Base-by-base conservation (phyloP, 2,329 filamentous ascomycete species). In the Aspergillus fijiensis region DNA sequence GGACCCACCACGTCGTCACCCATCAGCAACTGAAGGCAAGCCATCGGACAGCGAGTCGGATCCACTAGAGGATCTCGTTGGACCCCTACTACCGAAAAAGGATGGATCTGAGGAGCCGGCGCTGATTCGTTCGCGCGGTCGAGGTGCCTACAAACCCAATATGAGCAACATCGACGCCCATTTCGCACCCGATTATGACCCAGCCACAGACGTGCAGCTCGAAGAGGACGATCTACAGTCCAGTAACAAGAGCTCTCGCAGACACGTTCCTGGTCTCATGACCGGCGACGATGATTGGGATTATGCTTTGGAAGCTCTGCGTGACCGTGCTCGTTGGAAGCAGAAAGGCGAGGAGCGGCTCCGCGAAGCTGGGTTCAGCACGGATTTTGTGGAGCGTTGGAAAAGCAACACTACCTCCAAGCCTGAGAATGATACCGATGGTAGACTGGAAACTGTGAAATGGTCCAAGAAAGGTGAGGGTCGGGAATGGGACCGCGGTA, bases 271-370 rank as follows among this genome's bases (percentile, higher is more conserved):
- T 1, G 75, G 76, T 14, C 69, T 78, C 51, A 82, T 83, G 62
- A 76, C 78, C 1, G 79, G 77, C 2, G 82, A 81, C 29, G 87
- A 88, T 62, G 86, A 91, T 61, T 96, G 92, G 92, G 89, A 91
- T 49, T 85, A 91, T 67, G 87, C 90, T 0, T 80, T 95, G 1
- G 92, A 96, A 75, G 87, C 88, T 4, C 82, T 91, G 58, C 85
- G 89, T 45, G 92, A 96, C 72, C 86, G 91, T n/a, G 85, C 91
- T 65, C 88, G 87, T 65, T 92, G 90, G 86, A 87, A 86, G 69
- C 83, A 87, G 63, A 86, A 88, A 66, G 91, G 92, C 31, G 90
- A 90, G 6, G 88, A 92, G 55, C 81, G 92, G 60, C 77, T 97
- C 61, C 87, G 87, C 35, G 85, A 85, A 21, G 92, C 91, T 0